Percentiles rank a stretch among this genome's conserved stretches.
Conservation (phyloP, 2,329 filamentous ascomycete genomes). For the Claviceps cyperi region DNA sequence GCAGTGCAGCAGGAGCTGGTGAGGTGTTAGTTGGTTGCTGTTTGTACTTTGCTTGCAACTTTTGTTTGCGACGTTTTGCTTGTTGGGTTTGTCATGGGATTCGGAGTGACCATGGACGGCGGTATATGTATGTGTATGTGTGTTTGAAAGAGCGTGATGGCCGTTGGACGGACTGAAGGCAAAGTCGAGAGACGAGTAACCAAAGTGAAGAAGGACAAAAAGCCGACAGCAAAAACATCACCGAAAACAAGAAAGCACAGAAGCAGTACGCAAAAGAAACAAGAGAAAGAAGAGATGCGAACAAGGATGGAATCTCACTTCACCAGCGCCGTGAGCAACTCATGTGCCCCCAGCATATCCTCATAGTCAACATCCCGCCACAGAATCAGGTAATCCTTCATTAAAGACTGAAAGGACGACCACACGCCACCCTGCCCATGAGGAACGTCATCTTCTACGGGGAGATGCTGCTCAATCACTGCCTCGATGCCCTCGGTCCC, state of each 20-base stretch:
- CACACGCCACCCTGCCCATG: slow-evolving; percentile 54
- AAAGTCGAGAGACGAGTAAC: too few relatives aligned
- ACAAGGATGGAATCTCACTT: slow-evolving; percentile 42
- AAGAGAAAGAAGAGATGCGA: not conserved
- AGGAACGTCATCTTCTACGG: slow-evolving; percentile 47
- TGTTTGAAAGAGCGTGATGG: too few relatives aligned
- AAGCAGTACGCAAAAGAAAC: not conserved
- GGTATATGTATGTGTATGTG: too few relatives aligned
- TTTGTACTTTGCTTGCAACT: not conserved
- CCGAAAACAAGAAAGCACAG: not conserved
- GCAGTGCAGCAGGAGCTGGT: slow-evolving; percentile 70
- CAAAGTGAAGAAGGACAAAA: not conserved
- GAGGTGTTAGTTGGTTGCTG: not conserved
- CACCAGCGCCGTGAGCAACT: slow-evolving; percentile 56
- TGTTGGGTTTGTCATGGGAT: too few relatives aligned
- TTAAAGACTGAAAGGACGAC: slow-evolving; percentile 64
- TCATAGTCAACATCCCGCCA: slow-evolving; percentile 67
- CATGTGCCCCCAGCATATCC: slow-evolving; percentile 61
- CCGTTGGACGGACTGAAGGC: too few relatives aligned
- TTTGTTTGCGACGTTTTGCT: too few relatives aligned
- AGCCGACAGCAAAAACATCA: not conserved
- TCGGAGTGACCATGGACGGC: too few relatives aligned
- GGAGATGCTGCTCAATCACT: slow-evolving; percentile 49
- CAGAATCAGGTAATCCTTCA: slow-evolving; percentile 68
- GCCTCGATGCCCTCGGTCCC: slow-evolving; percentile 39